phyloP scores from a whole-genome alignment of 1,284 basidiomycete genomes.

The Wolfiporia cocos region DNA sequence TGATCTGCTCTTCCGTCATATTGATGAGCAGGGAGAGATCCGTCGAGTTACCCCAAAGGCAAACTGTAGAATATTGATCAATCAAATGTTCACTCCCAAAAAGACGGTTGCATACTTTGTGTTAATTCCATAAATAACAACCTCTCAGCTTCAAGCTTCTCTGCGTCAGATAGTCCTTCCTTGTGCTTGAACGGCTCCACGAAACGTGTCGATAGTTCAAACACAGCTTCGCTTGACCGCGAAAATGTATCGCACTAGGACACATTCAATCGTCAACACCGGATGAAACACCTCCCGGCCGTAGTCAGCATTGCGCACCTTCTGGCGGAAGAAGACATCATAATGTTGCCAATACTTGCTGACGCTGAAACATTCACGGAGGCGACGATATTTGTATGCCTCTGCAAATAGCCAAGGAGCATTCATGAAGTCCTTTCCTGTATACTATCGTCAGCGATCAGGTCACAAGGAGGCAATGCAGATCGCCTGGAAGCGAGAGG shows the following conservation, averaged over 20 bases:
- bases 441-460: conserved; percentile 1
- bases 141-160: conserved; percentile 74
- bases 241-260: conserved; percentile 90
- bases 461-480: too few species aligned
- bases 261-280: conserved; percentile 1
- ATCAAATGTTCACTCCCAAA: not conserved
- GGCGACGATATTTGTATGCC: conserved; percentile 95
- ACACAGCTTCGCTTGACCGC: conserved; percentile 88
- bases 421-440: conserved; percentile 95
- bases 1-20: conserved; percentile 99
- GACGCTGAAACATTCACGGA: conserved; percentile 93
- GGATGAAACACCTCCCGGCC: too few species aligned
- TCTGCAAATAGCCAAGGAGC: conserved; percentile 95
- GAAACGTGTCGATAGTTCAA: conserved; percentile 92
- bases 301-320: too few species aligned
- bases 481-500: too few species aligned
- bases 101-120: conserved; percentile 48
- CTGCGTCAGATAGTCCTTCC: conserved; percentile 45
- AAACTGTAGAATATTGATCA: conserved; percentile 46
- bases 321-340: conserved; percentile 89
- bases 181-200: conserved; percentile 76
- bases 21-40: conserved; percentile 95
- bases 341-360: conserved; percentile 91
- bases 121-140: conserved; percentile 93
- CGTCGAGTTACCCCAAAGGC: conserved; percentile 95